Percentiles rank a stretch among this genome's conserved stretches.
These are phyloP conservation scores for Boechera stricta DNA, from an alignment of 345 rosid genomes.

Conservation along the genomic window DNA sequence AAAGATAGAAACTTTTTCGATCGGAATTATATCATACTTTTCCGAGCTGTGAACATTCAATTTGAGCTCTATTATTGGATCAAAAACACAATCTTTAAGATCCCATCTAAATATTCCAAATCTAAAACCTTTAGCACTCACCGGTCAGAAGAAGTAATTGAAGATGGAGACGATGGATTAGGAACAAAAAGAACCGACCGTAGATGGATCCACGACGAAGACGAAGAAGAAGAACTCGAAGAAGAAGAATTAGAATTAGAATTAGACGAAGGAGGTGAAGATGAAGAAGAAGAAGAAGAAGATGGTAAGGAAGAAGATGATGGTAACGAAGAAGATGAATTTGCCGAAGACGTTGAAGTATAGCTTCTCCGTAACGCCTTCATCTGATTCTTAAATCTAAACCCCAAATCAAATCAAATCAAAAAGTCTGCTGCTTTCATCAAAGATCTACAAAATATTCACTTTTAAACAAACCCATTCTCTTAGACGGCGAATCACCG, in stretches of 20 bases:
- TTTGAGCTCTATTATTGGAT: constrained; percentile 13
- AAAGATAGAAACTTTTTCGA: constrained; percentile 20
- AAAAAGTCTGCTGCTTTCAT: constrained; percentile 9
- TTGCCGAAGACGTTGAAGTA: constrained; percentile 72
- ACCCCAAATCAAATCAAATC: neutral
- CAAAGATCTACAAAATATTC: constrained; percentile 23
- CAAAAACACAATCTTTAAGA: constrained; percentile 31
- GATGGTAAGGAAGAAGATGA: constrained; percentile 59
- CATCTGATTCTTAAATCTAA: constrained; percentile 53
- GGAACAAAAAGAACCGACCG: constrained; percentile 88
- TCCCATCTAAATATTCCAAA: constrained; percentile 26
- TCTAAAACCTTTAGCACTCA: constrained; percentile 52
- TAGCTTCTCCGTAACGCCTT: constrained; percentile 86
- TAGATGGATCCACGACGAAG: constrained; percentile 73
- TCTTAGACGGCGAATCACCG: constrained; percentile 27
- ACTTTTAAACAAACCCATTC: constrained; percentile 5
- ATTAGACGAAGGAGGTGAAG: constrained; percentile 46
- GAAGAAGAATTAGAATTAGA: constrained; percentile 54
- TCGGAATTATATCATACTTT: neutral
- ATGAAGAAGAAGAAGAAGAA: constrained; percentile 41
- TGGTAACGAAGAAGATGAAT: constrained; percentile 55
- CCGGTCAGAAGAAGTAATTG: constrained; percentile 83
- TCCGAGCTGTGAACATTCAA: constrained; percentile 3
- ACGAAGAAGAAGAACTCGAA: constrained; percentile 51
- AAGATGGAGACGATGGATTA: constrained; percentile 87